Conservation (phyloP, 305 asterid genomes). For the Striga hermonthica region DNA sequence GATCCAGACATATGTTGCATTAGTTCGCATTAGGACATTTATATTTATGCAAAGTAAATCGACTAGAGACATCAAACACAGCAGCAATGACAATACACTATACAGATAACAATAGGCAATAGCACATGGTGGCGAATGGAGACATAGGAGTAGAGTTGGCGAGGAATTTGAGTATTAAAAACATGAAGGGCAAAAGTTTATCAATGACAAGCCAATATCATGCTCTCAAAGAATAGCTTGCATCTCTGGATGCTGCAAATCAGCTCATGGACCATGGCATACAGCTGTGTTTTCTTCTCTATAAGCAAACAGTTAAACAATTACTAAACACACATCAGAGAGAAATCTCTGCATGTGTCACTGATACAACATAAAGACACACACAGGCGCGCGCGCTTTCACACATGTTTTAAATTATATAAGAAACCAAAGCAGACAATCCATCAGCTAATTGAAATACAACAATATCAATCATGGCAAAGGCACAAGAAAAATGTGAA, state of each 20-base stretch:
- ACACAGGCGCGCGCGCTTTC: background rate
- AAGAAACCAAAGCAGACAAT: background rate
- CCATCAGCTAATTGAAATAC: slow-evolving; percentile 3
- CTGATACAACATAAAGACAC: background rate
- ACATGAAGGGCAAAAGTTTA: background rate
- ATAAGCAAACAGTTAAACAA: background rate
- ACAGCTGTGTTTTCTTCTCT: background rate
- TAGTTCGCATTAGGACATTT: background rate
- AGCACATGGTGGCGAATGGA: background rate
- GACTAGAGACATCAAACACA: slow-evolving; percentile 3
- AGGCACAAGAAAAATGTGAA: background rate
- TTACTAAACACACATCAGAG: slow-evolving; percentile 1
- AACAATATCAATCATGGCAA: background rate
- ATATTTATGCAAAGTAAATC: background rate
- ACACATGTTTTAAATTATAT: background rate
- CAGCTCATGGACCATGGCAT: slow-evolving; percentile 1
- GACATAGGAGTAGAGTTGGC: slow-evolving; percentile 4
- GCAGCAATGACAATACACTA: slow-evolving; percentile 16
- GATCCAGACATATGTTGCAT: background rate
- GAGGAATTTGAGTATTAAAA: background rate
- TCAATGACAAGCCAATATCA: background rate
- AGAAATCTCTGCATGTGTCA: slow-evolving; percentile 1
- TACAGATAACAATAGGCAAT: background rate
- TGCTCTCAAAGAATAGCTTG: background rate
- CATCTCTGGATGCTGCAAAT: slow-evolving; percentile 5